Evolutionary conservation across 768 basidiomycete genomes (phyloP).

Genomic region (Amanita brunnescens): DNA sequence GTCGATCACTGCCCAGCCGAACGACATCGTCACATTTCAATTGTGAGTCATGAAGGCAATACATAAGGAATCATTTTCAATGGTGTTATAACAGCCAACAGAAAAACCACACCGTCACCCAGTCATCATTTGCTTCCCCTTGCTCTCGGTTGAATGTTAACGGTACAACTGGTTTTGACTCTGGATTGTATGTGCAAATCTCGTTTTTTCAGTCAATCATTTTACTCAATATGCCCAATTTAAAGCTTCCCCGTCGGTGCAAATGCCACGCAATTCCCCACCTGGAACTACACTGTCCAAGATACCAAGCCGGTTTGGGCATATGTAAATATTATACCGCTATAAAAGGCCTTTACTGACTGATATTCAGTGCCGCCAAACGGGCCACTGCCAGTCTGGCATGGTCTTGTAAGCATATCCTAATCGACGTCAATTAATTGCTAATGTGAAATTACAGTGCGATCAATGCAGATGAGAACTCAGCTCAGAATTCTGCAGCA

Average conservation of each 20-base stretch:
- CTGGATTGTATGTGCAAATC: constrained; percentile 40
- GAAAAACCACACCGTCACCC: constrained; percentile 64
- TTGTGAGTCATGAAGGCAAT: constrained; percentile 31
- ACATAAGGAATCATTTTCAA: constrained; percentile 4
- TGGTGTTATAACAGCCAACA: constrained; percentile 32
- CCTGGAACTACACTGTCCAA: constrained; percentile 48
- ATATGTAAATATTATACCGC: constrained; percentile 27
- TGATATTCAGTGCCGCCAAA: constrained; percentile 31
- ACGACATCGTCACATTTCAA: constrained; percentile 51
- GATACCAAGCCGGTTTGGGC: constrained; percentile 53
- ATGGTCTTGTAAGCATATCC: constrained; percentile 41
- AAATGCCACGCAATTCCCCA: constrained; percentile 39
- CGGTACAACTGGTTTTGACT: constrained; percentile 41
- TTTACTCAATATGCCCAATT: constrained; percentile 1
- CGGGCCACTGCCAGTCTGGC: constrained; percentile 40
- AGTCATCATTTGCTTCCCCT: constrained; percentile 52
- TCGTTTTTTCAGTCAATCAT: background rate
- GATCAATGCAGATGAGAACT: constrained; percentile 47
- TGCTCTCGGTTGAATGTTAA: constrained; percentile 37
- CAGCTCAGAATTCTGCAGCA: constrained; percentile 42
- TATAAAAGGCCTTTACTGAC: background rate
- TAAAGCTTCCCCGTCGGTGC: constrained; percentile 32
- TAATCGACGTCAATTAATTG: background rate
- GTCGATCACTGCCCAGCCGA: constrained; percentile 37
- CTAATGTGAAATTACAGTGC: constrained; percentile 23